phyloP scores from a whole-genome alignment of 1,284 basidiomycete species.

The Gastroboletus turbinatus region DNA sequence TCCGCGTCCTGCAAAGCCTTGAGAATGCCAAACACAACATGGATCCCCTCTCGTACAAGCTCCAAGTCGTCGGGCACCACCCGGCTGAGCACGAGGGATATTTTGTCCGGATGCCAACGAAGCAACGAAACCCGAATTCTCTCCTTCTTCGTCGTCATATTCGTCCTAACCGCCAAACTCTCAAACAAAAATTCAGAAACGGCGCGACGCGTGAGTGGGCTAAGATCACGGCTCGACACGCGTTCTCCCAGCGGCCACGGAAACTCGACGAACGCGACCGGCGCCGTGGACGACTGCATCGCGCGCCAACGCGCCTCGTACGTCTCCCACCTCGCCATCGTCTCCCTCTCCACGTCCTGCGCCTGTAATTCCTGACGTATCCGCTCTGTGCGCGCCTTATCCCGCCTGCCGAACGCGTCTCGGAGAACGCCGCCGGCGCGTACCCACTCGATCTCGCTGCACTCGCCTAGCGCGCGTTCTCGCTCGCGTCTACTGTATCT shows the following conservation, averaged over 20 bases:
- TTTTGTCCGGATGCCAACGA: conserved; percentile 76
- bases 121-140: conserved; percentile 58
- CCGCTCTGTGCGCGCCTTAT: conserved; percentile 45
- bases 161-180: conserved; percentile 42
- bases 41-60: conserved; percentile 44
- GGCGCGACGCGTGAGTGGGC: conserved; percentile 36
- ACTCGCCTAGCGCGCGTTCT: conserved; percentile 34
- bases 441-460: conserved; percentile 59
- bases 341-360: conserved; percentile 22
- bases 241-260: conserved; percentile 54
- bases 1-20: conserved; percentile 31
- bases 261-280: conserved; percentile 46
- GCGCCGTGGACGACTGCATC: conserved; percentile 28
- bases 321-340: conserved; percentile 41
- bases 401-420: conserved; percentile 48
- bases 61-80: conserved; percentile 52
- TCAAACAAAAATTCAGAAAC: conserved; percentile 58
- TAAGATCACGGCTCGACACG: conserved; percentile 34
- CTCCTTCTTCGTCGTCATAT: conserved; percentile 47
- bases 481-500: conserved; percentile 25
- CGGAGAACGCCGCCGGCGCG: conserved; percentile 54
- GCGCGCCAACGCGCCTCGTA: conserved; percentile 52
- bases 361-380: conserved; percentile 28
- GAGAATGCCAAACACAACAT: conserved; percentile 30
- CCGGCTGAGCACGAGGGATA: conserved; percentile 48